A percentile compares a stretch with the other conserved stretches of the same genome.
These are phyloP conservation scores for Pugionium cornutum DNA, from an alignment of 345 rosid species.

Conservation along the genomic window DNA sequence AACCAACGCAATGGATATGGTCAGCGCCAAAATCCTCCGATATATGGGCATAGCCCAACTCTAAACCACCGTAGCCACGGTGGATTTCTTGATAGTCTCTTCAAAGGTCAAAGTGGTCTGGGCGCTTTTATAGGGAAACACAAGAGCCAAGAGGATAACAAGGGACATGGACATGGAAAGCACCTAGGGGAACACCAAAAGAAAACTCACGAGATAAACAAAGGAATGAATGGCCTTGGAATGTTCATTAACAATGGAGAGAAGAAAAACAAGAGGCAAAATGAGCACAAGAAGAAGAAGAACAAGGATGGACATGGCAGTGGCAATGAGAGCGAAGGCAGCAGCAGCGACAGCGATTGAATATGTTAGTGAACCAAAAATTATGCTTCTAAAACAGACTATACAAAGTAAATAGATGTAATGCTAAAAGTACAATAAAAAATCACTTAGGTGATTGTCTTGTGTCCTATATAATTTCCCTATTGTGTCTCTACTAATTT, in stretches of 20 bases:
- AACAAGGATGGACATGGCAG: conserved; percentile 32
- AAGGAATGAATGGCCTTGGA: conserved; percentile 31
- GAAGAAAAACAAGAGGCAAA: conserved; percentile 29
- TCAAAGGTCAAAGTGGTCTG: not conserved
- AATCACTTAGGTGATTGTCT: conserved; percentile 27
- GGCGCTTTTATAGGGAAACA: conserved; percentile 21
- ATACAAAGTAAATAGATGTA: conserved; percentile 11
- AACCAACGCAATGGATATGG: conserved; percentile 11
- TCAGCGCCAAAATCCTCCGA: conserved; percentile 12
- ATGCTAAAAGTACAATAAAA: conserved; percentile 2
- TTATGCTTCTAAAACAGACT: conserved; percentile 3
- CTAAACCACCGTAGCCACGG: conserved; percentile 36
- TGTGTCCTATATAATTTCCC: conserved; percentile 10
- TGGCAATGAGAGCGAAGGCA: conserved; percentile 30
- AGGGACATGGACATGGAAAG: conserved; percentile 29
- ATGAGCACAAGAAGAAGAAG: conserved; percentile 20
- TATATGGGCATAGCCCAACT: conserved; percentile 33
- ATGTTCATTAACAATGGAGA: conserved; percentile 38
- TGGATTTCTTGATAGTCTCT: no score
- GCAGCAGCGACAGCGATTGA: conserved; percentile 41
- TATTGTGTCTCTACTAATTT: no score
- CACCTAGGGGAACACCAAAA: conserved; percentile 33
- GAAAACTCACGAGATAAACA: conserved; percentile 33
- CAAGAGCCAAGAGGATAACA: conserved; percentile 28
- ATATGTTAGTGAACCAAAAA: not conserved